phyloP scores from a whole-genome alignment of 306 rosid species.

The apple (Malus domestica) region DNA sequence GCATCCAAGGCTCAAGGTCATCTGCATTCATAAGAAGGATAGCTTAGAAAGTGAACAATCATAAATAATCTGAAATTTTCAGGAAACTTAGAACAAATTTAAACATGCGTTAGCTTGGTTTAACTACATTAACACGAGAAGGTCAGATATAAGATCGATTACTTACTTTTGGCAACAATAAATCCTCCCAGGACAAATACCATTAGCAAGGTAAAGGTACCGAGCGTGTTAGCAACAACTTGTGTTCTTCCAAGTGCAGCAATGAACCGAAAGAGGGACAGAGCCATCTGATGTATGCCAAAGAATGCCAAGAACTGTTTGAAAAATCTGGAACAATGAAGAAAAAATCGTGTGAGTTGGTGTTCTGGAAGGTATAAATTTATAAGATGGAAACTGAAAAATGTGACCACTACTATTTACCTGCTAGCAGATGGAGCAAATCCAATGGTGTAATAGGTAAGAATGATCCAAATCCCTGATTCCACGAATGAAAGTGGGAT shows the following conservation, averaged over 20 bases:
- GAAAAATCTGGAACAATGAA: conserved; percentile 50
- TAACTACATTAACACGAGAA: not conserved
- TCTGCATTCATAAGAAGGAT: conserved; percentile 25
- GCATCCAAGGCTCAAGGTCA: conserved; percentile 64
- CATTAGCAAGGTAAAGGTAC: conserved; percentile 52
- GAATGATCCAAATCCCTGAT: conserved; percentile 56
- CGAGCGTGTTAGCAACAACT: conserved; percentile 55
- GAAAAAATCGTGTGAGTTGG: not conserved
- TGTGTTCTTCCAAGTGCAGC: conserved; percentile 77
- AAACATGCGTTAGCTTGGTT: not conserved
- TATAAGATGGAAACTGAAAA: not conserved
- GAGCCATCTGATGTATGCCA: conserved; percentile 68
- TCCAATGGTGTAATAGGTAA: conserved; percentile 78
- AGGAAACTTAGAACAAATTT: not conserved
- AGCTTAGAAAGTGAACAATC: not conserved
- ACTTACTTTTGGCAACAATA: conserved; percentile 61
- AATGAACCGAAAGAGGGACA: conserved; percentile 69
- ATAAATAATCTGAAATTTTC: not conserved
- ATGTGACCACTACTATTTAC: conserved; percentile 17
- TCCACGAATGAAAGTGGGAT: conserved; percentile 66
- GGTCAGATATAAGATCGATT: not conserved
- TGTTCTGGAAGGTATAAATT: too few species aligned
- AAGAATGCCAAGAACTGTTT: conserved; percentile 77
- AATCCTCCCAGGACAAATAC: conserved; percentile 87
- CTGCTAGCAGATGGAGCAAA: conserved; percentile 73